phyloP scores from a whole-genome alignment of 768 basidiomycete species.

The Mrakia frigida region DNA sequence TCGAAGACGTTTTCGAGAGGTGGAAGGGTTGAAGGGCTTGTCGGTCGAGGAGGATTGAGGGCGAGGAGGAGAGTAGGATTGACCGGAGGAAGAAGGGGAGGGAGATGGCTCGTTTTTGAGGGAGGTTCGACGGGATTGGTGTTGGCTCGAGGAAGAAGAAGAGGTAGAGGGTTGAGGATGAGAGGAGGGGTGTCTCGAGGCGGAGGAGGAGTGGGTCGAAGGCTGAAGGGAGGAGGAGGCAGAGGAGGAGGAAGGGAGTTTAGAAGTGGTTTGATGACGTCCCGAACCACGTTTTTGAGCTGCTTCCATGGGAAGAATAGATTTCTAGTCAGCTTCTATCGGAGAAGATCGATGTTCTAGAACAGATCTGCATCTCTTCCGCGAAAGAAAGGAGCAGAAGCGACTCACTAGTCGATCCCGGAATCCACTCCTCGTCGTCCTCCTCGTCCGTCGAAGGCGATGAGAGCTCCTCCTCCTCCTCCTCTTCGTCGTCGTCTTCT shows the following conservation, averaged over 20 bases:
- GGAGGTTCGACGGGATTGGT: too few relatives aligned
- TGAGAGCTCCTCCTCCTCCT: neutral
- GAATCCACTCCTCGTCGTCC: neutral
- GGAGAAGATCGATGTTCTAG: neutral
- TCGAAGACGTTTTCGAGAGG: neutral
- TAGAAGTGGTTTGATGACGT: neutral
- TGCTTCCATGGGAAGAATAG: neutral
- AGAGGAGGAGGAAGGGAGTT: neutral
- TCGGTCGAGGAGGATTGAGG: neutral
- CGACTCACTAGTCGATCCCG: neutral
- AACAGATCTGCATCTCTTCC: neutral
- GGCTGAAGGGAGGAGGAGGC: neutral
- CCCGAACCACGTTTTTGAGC: neutral
- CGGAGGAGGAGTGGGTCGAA: too few relatives aligned
- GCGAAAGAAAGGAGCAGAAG: neutral
- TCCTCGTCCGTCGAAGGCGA: neutral
- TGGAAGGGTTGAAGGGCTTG: conserved; percentile 6
- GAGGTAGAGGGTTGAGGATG: neutral
- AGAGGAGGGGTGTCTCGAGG: neutral
- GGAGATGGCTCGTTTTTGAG: neutral
- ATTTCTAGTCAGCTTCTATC: neutral
- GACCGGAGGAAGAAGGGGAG: neutral
- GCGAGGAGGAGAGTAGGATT: neutral
- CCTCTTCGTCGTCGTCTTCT: neutral
- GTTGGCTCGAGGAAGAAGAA: neutral